Percentiles rank a stretch among this genome's conserved stretches.
Conservation (phyloP, 108 stramenopile species). For the Nitzschia inconspicua region DNA sequence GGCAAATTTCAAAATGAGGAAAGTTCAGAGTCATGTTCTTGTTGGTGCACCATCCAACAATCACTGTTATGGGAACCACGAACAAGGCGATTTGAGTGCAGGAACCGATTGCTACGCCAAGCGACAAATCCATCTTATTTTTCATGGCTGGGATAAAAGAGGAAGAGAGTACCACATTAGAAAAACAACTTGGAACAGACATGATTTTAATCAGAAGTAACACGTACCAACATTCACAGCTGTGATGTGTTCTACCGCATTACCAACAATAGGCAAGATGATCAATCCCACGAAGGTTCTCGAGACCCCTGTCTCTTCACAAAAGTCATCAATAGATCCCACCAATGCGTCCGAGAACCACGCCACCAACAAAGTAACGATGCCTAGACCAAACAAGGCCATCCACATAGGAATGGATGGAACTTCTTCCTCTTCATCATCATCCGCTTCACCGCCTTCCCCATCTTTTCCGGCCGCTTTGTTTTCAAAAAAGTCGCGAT, state of each 20-base stretch:
- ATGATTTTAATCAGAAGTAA: not conserved
- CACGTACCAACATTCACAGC: not conserved
- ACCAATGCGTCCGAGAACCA: slow-evolving; percentile 80
- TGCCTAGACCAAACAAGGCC: slow-evolving; percentile 65
- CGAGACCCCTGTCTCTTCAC: slow-evolving; percentile 63
- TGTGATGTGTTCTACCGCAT: slow-evolving; percentile 91
- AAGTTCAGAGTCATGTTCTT: slow-evolving; percentile 90
- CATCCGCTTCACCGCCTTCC: not conserved
- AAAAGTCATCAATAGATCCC: slow-evolving; percentile 84
- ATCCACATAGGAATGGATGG: slow-evolving; percentile 61
- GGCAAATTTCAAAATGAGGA: slow-evolving; percentile 76
- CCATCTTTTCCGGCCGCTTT: not conserved
- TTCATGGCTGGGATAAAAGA: slow-evolving; percentile 94
- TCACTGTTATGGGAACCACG: slow-evolving; percentile 82
- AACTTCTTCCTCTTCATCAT: slow-evolving; percentile 26
- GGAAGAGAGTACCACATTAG: not conserved
- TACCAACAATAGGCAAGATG: slow-evolving; percentile 90
- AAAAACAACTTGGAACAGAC: not conserved
- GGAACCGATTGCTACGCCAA: slow-evolving; percentile 88
- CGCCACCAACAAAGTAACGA: slow-evolving; percentile 73
- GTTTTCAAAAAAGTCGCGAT: slow-evolving; percentile 81
- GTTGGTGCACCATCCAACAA: slow-evolving; percentile 80
- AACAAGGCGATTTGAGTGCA: slow-evolving; percentile 88
- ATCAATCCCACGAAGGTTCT: slow-evolving; percentile 90
- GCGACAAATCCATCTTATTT: slow-evolving; percentile 90